A percentile compares a stretch with the other conserved stretches of the same genome.
These are phyloP conservation scores for Geoglossum cookeanum DNA, from an alignment of 2,329 filamentous ascomycete species.

Conservation along the genomic window DNA sequence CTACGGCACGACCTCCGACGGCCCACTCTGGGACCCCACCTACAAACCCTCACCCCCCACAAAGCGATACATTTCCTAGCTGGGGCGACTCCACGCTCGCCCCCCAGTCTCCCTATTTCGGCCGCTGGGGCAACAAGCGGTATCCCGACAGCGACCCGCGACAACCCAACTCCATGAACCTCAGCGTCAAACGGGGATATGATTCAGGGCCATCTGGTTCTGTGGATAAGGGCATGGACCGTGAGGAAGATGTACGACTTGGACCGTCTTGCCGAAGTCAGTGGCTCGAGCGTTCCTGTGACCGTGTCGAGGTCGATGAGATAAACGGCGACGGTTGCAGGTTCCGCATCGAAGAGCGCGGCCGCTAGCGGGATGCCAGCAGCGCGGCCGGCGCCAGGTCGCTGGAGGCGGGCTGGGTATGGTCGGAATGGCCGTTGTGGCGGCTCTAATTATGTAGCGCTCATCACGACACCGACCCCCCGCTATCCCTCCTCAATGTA, in stretches of 20 bases:
- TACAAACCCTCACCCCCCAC: constrained; percentile 43
- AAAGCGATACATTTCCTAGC: constrained; percentile 25
- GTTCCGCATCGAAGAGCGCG: neutral
- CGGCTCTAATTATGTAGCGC: no score
- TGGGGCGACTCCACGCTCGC: constrained; percentile 52
- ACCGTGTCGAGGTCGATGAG: neutral
- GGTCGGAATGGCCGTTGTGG: no score
- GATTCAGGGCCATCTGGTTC: constrained; percentile 76
- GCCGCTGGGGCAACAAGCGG: constrained; percentile 84
- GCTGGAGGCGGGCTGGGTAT: no score
- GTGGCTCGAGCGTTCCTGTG: neutral
- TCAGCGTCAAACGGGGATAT: constrained; percentile 88
- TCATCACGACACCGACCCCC: no score
- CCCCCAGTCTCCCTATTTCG: constrained; percentile 75
- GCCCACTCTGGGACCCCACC: constrained; percentile 74
- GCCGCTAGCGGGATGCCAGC: no score
- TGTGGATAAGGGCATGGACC: constrained; percentile 63
- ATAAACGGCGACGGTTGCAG: neutral
- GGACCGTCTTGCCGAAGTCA: constrained; percentile 11
- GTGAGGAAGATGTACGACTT: constrained; percentile 36
- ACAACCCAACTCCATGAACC: constrained; percentile 52
- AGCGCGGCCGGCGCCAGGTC: no score
- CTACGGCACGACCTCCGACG: constrained; percentile 67
- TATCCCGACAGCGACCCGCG: constrained; percentile 63
- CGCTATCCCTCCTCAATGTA: no score